These are phyloP conservation scores for Alternaria conjuncta DNA, from an alignment of 2,329 filamentous ascomycete species.

Conservation along the genomic window DNA sequence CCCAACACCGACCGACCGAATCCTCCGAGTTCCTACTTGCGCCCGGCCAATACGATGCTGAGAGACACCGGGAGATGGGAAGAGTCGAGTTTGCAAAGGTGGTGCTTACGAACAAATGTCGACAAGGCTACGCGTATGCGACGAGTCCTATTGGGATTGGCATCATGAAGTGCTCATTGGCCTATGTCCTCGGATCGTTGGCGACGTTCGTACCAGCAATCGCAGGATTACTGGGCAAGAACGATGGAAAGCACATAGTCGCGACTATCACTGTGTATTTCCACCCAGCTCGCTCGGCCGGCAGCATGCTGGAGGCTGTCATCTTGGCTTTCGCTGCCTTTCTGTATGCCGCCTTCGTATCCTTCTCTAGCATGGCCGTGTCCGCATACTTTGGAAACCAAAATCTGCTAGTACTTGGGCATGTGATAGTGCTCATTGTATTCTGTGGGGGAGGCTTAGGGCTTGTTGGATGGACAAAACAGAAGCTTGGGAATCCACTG, in stretches of 20 bases:
- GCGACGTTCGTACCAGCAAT: slow-evolving; percentile 81
- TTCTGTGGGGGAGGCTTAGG: slow-evolving; percentile 88
- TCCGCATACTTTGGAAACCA: slow-evolving; percentile 77
- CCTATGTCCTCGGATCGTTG: slow-evolving; percentile 84
- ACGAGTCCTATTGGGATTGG: slow-evolving; percentile 76
- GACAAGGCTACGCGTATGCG: slow-evolving; percentile 64
- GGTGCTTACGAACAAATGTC: slow-evolving; percentile 35
- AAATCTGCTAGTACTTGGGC: slow-evolving; percentile 72
- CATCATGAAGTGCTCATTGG: slow-evolving; percentile 88
- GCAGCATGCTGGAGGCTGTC: slow-evolving; percentile 87
- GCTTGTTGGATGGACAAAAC: slow-evolving; percentile 87
- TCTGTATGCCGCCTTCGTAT: slow-evolving; percentile 76
- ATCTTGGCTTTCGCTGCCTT: slow-evolving; percentile 80
- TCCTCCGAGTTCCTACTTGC: slow-evolving; percentile 51
- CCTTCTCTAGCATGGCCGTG: slow-evolving; percentile 85
- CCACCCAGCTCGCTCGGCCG: slow-evolving; percentile 83
- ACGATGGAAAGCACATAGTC: slow-evolving; percentile 92
- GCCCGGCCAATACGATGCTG: slow-evolving; percentile 35
- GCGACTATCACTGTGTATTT: slow-evolving; percentile 96
- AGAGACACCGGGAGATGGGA: slow-evolving; percentile 41
- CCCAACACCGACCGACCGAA: slow-evolving; percentile 51
- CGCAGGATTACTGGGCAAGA: slow-evolving; percentile 75
- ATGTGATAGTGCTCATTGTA: slow-evolving; percentile 78
- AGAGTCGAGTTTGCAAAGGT: slow-evolving; percentile 44
- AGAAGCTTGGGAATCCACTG: slow-evolving; percentile 76